Evolutionary conservation across 306 rosid species (phyloP).

Genomic region (Quercus robur): DNA sequence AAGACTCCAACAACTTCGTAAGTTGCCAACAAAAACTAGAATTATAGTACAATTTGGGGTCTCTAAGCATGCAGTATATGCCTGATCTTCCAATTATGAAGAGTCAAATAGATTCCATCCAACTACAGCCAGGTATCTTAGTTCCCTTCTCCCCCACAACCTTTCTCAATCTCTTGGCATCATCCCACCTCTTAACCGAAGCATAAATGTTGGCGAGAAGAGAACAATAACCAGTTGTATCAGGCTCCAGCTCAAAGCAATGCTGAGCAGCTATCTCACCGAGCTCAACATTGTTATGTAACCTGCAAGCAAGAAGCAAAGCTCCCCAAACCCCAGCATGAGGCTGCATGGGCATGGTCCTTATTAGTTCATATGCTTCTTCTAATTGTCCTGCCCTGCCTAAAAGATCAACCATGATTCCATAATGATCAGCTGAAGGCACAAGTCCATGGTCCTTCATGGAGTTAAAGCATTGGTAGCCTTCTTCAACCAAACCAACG

Average conservation of each 20-base stretch:
- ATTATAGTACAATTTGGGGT: background rate
- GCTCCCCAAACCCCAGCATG: constrained; percentile 72
- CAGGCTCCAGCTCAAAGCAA: constrained; percentile 57
- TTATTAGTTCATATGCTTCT: constrained; percentile 55
- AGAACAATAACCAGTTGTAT: constrained; percentile 45
- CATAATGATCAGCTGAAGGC: constrained; percentile 65
- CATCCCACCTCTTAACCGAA: constrained; percentile 54
- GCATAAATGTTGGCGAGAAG: constrained; percentile 62
- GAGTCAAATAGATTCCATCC: constrained; percentile 35
- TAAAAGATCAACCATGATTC: constrained; percentile 64
- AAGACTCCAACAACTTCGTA: background rate
- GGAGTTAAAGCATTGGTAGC: constrained; percentile 55
- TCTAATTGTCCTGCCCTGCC: constrained; percentile 65
- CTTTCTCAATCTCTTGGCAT: constrained; percentile 40
- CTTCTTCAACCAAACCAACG: constrained; percentile 69
- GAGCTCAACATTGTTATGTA: constrained; percentile 49
- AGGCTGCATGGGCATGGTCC: constrained; percentile 59
- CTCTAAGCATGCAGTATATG: background rate
- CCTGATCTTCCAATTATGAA: constrained; percentile 9
- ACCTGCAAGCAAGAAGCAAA: constrained; percentile 60
- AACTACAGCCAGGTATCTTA: constrained; percentile 65
- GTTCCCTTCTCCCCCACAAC: constrained; percentile 30
- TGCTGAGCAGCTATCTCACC: constrained; percentile 63
- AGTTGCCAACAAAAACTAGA: background rate
- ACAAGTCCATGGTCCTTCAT: constrained; percentile 45